Evolutionary conservation across 2,329 filamentous ascomycete genomes (phyloP).

Genomic region (Penicillium hesseltinei): DNA sequence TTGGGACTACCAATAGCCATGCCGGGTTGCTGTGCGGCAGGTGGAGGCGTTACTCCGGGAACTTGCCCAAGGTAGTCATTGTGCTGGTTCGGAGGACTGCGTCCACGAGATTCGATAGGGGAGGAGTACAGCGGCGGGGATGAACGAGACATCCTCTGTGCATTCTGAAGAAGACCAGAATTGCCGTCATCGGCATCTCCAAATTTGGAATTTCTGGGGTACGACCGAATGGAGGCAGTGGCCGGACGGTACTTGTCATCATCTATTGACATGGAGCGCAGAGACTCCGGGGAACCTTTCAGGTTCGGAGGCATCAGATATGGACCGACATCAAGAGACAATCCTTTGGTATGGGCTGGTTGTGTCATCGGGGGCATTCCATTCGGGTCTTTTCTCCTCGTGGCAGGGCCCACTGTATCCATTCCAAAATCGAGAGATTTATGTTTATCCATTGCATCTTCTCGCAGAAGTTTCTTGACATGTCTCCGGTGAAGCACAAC

Average conservation of each 20-base stretch:
- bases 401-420: slow-evolving; percentile 50
- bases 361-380: slow-evolving; percentile 42
- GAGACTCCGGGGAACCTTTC: slow-evolving; percentile 76
- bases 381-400: slow-evolving; percentile 40
- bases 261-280: slow-evolving; percentile 77
- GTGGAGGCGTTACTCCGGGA: slow-evolving; percentile 7
- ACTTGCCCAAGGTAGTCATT: slow-evolving; percentile 18
- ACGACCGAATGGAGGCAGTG: slow-evolving; percentile 43
- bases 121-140: slow-evolving; percentile 40
- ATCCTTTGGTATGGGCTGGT: slow-evolving; percentile 45
- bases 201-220: slow-evolving; percentile 41
- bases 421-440: slow-evolving; percentile 91
- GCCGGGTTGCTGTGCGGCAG: slow-evolving; percentile 14
- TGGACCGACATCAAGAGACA: slow-evolving; percentile 69
- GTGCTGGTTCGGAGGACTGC: slow-evolving; percentile 4
- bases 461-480: slow-evolving; percentile 65
- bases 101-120: slow-evolving; percentile 16
- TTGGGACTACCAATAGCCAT: slow-evolving; percentile 16
- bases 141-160: slow-evolving; percentile 58
- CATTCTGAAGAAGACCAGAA: slow-evolving; percentile 55
- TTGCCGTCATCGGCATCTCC: slow-evolving; percentile 48
- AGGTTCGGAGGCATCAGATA: slow-evolving; percentile 88
- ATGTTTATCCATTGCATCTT: slow-evolving; percentile 84
- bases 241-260: slow-evolving; percentile 81
- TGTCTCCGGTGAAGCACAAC: slow-evolving; percentile 78